Base-by-base conservation (phyloP, 179 eudicot species). In the Spinacia oleracea region DNA sequence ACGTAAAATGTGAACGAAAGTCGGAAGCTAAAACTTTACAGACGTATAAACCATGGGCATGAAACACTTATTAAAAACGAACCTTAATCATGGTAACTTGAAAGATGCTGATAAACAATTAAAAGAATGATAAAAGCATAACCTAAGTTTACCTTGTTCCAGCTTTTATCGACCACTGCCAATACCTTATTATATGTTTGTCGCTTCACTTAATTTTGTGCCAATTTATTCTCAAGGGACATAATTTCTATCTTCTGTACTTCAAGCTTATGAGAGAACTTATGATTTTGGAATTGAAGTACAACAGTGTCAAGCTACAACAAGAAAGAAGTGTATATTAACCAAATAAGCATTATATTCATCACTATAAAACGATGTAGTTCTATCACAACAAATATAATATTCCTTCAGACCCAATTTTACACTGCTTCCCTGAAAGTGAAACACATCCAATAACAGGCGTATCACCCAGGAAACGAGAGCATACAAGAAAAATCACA, bases 261-360 rank as follows among this genome's bases (percentile, higher is more conserved):
- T n/a, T n/a, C n/a, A n/a, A n/a, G n/a, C n/a, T n/a, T n/a, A n/a
- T n/a, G n/a, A n/a, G n/a, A n/a, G n/a, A n/a, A n/a, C n/a, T n/a
- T n/a, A n/a, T n/a, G n/a, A n/a, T n/a, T n/a, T n/a, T n/a, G n/a
- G n/a, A n/a, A n/a, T n/a, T n/a, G n/a, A n/a, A n/a, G n/a, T n/a
- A n/a, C n/a, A n/a, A n/a, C n/a, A n/a, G n/a, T n/a, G 74, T 92
- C 96, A 72, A 91, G 90, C 99, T 96, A 79, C 81, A 88, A 50
- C 62, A 86, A 73, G 55, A 58, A 58, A 76, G 64, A 45, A 65
- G 60, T 9, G 29, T 58, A 38, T 45, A 35, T 38, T 14, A 77
- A 59, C 40, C 32, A 77, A 68, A 48, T 20, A 12, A 58, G 58
- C 25, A n/a, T 45, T 51, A 43, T 21, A 60, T 11, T 66, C 34